Percentiles rank a stretch among this genome's conserved stretches.
Conservation (phyloP, 2,329 filamentous ascomycete genomes). For the Cephalotrichum gorgonifer region DNA sequence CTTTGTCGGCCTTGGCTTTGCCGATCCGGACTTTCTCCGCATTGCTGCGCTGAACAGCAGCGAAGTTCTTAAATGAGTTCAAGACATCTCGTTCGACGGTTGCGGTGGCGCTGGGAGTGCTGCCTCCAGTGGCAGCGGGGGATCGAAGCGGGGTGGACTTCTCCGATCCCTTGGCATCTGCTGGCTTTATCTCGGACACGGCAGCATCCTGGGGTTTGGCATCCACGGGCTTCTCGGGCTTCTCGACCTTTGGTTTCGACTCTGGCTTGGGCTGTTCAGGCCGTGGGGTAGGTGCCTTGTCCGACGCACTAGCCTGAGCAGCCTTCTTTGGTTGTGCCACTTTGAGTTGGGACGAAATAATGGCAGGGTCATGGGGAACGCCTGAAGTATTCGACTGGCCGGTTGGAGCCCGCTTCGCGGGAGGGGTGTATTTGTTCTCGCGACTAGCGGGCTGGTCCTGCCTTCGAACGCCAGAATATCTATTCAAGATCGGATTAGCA, state of each 20-base stretch:
- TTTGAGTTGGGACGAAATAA: conserved; percentile 76
- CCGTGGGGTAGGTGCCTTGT: not conserved
- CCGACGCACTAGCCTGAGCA: conserved; percentile 1
- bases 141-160: conserved; percentile 3
- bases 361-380: conserved; percentile 75
- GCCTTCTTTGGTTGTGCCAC: conserved; percentile 27
- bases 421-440: conserved; percentile 76
- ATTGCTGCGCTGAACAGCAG: conserved; percentile 42
- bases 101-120: conserved; percentile 42
- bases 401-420: conserved; percentile 72
- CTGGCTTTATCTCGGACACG: conserved; percentile 6
- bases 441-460: conserved; percentile 51
- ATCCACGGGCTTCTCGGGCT: conserved; percentile 13
- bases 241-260: conserved; percentile 2
- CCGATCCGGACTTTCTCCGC: conserved; percentile 45
- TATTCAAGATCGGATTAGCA: conserved; percentile 19
- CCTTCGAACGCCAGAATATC: conserved; percentile 86
- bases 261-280: conserved; percentile 15
- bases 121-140: conserved; percentile 23
- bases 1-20: conserved; percentile 66
- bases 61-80: conserved; percentile 55
- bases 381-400: conserved; percentile 64
- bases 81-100: conserved; percentile 54
- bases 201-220: conserved; percentile 10
- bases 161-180: conserved; percentile 18